phyloP scores from a whole-genome alignment of 2,329 filamentous ascomycete genomes.

The Fusarium sp. region DNA sequence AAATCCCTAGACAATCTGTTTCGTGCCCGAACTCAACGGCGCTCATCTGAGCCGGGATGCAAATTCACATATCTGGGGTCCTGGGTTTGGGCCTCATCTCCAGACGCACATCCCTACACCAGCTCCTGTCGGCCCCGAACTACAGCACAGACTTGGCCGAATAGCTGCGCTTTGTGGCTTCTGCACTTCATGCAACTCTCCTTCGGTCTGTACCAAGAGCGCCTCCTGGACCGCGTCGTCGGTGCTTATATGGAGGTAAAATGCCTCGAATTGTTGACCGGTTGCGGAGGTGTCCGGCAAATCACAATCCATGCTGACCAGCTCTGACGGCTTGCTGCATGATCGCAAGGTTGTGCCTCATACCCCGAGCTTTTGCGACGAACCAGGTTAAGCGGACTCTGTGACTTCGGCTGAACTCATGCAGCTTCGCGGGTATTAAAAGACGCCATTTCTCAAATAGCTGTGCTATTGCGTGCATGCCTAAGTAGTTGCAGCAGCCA shows the following conservation, averaged over 20 bases:
- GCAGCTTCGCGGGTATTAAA: slow-evolving; percentile 24
- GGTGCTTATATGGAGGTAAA: slow-evolving; percentile 26
- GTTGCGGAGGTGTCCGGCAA: slow-evolving; percentile 29
- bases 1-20: neutral
- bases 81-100: slow-evolving; percentile 31
- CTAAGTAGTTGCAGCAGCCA: slow-evolving; percentile 28
- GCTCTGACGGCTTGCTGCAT: slow-evolving; percentile 33
- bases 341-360: slow-evolving; percentile 35
- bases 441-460: slow-evolving; percentile 10
- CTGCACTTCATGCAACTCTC: slow-evolving; percentile 31
- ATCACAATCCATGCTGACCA: slow-evolving; percentile 29
- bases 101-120: slow-evolving; percentile 12
- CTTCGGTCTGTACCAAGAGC: slow-evolving; percentile 34
- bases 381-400: neutral
- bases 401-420: slow-evolving; percentile 25
- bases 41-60: slow-evolving; percentile 15
- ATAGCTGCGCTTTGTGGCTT: slow-evolving; percentile 27
- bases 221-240: slow-evolving; percentile 34
- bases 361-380: slow-evolving; percentile 5
- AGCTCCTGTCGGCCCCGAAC: slow-evolving; percentile 7
- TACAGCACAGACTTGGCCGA: slow-evolving; percentile 19
- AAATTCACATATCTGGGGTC: slow-evolving; percentile 4
- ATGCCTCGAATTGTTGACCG: slow-evolving; percentile 36
- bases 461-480: slow-evolving; percentile 21
- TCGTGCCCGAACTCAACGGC: slow-evolving; percentile 24